phyloP scores from a whole-genome alignment of 495 filamentous ascomycete species.

The Neurospora sp. region DNA sequence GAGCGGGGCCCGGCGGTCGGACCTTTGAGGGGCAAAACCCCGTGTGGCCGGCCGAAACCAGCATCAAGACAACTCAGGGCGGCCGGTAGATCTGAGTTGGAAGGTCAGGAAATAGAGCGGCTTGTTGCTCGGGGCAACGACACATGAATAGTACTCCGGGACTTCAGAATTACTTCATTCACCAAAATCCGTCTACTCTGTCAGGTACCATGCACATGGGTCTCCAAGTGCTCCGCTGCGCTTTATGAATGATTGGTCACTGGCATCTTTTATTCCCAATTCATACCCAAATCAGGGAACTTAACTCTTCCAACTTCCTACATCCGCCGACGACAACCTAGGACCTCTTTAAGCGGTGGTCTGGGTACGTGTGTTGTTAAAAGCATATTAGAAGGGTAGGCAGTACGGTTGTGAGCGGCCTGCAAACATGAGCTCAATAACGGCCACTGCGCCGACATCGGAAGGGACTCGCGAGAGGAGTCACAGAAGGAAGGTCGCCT shows the following conservation, averaged over 20 bases:
- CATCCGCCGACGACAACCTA: background rate
- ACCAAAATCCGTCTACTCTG: background rate
- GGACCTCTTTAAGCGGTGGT: background rate
- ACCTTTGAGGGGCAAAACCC: background rate
- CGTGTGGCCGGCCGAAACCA: background rate
- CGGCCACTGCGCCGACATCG: background rate
- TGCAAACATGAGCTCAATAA: background rate
- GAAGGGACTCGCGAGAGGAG: background rate
- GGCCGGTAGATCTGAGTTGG: background rate
- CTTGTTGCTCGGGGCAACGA: background rate
- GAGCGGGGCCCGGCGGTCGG: background rate
- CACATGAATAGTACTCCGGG: background rate
- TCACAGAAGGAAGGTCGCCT: conserved; percentile 46
- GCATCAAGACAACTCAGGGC: background rate
- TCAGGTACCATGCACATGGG: background rate
- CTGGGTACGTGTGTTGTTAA: background rate
- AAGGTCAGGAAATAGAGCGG: background rate
- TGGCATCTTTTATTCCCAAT: background rate
- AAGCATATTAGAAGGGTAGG: background rate
- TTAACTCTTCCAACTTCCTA: background rate
- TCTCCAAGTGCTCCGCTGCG: background rate
- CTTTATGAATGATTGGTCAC: background rate
- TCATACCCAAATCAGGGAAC: background rate
- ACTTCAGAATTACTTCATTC: background rate
- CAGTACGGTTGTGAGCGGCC: background rate